Percentiles rank a stretch among this genome's conserved stretches.
These are phyloP conservation scores for Hyaloscypha finlandica DNA, from an alignment of 495 filamentous ascomycete species.

Conservation along the genomic window DNA sequence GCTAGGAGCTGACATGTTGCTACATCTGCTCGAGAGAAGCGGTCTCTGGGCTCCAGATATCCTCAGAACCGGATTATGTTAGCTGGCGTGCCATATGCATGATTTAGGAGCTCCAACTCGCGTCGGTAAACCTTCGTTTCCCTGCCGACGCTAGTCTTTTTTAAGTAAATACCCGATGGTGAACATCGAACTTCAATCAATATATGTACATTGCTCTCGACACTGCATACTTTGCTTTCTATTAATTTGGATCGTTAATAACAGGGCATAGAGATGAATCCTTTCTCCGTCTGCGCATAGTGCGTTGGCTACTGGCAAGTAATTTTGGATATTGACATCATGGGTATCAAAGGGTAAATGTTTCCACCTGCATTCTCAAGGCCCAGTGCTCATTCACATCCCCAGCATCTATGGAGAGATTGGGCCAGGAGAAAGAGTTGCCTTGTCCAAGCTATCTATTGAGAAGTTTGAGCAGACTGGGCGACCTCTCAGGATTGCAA, in stretches of 20 bases:
- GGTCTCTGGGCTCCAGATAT: not conserved
- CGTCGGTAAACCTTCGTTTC: conserved; percentile 5
- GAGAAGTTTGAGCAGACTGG: conserved; percentile 68
- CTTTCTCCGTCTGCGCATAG: not conserved
- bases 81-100: not conserved
- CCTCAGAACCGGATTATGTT: not conserved
- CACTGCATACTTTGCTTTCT: not conserved
- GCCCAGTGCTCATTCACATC: conserved; percentile 28
- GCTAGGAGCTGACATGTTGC: conserved; percentile 21
- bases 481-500: conserved; percentile 80
- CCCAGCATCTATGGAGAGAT: conserved; percentile 85
- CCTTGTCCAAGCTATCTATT: conserved; percentile 80
- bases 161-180: conserved; percentile 5
- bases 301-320: not conserved
- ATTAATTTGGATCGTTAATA: not conserved
- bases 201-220: not conserved
- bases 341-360: conserved; percentile 64
- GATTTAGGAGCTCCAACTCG: not conserved
- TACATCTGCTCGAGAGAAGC: conserved; percentile 16
- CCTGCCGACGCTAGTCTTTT: conserved; percentile 13
- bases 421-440: conserved; percentile 74
- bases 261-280: not conserved
- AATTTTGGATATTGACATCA: conserved; percentile 33
- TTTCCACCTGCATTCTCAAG: conserved; percentile 8
- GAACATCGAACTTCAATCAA: not conserved